Evolutionary conservation across 345 rosid genomes (phyloP).

Genomic region (Euphorbia lathyris): DNA sequence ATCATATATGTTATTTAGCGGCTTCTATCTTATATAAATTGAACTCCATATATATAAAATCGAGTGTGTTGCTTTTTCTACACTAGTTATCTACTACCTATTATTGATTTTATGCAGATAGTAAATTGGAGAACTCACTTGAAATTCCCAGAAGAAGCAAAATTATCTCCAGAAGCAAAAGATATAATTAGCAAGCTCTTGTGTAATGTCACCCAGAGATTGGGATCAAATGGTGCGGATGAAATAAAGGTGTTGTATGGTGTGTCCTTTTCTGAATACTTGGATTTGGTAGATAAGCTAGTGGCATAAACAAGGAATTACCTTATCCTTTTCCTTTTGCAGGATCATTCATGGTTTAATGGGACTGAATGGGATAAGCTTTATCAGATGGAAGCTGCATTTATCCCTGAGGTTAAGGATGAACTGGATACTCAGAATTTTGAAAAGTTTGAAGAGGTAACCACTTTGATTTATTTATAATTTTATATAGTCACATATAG

Average conservation of each 20-base stretch:
- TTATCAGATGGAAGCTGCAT: conserved; percentile 87
- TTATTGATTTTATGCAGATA: conserved; percentile 42
- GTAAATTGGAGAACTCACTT: conserved; percentile 93
- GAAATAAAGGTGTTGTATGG: conserved; percentile 84
- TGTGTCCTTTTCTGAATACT: conserved; percentile 52
- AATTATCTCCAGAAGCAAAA: conserved; percentile 63
- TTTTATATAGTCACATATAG: not conserved
- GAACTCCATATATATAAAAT: not conserved
- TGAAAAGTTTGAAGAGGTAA: conserved; percentile 91
- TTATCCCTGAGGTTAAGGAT: conserved; percentile 80
- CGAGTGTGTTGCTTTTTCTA: not conserved
- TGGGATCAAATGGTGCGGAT: conserved; percentile 79
- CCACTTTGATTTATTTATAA: not conserved
- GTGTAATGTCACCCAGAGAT: conserved; percentile 76
- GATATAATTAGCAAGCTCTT: conserved; percentile 74
- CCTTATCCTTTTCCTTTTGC: conserved; percentile 29
- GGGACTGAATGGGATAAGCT: conserved; percentile 75
- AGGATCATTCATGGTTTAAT: conserved; percentile 84
- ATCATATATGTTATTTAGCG: not conserved
- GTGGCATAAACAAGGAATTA: conserved; percentile 25
- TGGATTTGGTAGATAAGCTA: conserved; percentile 15
- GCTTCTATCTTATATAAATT: not conserved
- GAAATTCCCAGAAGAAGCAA: conserved; percentile 95
- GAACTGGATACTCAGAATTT: conserved; percentile 96
- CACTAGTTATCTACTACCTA: not conserved